A percentile compares a stretch with the other conserved stretches of the same genome.
These are phyloP conservation scores for Ogataea ganodermae DNA, from an alignment of 805 yeast species.

Conservation along the genomic window DNA sequence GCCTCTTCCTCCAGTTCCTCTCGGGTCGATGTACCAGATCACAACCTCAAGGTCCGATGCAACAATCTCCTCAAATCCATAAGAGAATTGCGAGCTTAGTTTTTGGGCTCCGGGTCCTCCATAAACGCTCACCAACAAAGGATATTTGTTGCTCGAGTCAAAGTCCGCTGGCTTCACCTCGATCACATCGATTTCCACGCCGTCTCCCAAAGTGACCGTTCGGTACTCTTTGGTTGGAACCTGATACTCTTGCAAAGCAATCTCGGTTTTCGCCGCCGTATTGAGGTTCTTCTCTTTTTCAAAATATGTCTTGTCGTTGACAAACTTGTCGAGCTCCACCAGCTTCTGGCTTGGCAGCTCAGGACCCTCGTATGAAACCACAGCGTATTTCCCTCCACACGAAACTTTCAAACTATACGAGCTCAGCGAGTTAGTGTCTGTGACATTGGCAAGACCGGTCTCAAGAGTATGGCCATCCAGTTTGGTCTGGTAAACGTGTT, in stretches of 20 bases:
- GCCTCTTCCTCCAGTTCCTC: slow-evolving; percentile 81
- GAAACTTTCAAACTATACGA: slow-evolving; percentile 56
- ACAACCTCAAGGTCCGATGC: slow-evolving; percentile 60
- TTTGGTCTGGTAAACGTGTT: slow-evolving; percentile 57
- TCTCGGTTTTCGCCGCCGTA: slow-evolving; percentile 14
- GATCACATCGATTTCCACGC: slow-evolving; percentile 48
- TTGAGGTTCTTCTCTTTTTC: slow-evolving; percentile 18
- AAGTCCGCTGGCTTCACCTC: slow-evolving; percentile 66
- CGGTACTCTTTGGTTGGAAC: slow-evolving; percentile 52
- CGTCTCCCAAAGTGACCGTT: slow-evolving; percentile 35
- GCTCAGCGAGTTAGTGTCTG: slow-evolving; percentile 40
- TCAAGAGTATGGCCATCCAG: slow-evolving; percentile 30
- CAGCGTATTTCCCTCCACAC: slow-evolving; percentile 54
- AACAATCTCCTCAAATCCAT: slow-evolving; percentile 61
- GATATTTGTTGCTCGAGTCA: slow-evolving; percentile 48
- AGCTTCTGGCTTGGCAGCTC: slow-evolving; percentile 48
- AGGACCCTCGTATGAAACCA: slow-evolving; percentile 51
- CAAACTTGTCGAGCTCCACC: slow-evolving; percentile 29
- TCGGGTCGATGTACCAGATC: slow-evolving; percentile 70
- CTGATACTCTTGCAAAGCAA: slow-evolving; percentile 37
- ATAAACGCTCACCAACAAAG: slow-evolving; percentile 66
- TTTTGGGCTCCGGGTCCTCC: slow-evolving; percentile 84
- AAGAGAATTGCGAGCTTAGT: slow-evolving; percentile 45
- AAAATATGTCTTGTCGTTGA: slow-evolving; percentile 15
- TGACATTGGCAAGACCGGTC: slow-evolving; percentile 26